Conservation (phyloP, 2,329 filamentous ascomycete genomes). For the Claviceps pusilla region DNA sequence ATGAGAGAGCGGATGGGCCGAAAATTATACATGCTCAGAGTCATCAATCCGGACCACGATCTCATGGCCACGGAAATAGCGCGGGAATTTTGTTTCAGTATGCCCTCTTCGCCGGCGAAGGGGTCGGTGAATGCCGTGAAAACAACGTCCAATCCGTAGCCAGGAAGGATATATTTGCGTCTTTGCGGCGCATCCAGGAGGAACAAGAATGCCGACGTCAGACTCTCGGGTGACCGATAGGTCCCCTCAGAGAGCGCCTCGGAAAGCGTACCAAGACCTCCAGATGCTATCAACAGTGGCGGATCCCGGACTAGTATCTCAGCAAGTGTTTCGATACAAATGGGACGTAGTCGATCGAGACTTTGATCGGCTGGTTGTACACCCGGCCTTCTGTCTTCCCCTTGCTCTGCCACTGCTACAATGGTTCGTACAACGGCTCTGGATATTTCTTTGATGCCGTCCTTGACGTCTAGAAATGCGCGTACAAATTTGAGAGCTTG, state of each 20-base stretch:
- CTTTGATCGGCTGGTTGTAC: conserved; percentile 52
- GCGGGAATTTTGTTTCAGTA: conserved; percentile 73
- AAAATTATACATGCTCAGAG: conserved; percentile 76
- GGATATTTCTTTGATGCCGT: conserved; percentile 76
- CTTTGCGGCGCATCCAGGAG: conserved; percentile 72
- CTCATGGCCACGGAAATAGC: conserved; percentile 85
- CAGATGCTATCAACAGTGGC: conserved; percentile 62
- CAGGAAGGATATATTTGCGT: conserved; percentile 69
- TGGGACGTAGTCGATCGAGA: conserved; percentile 73
- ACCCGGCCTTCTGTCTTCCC: conserved; percentile 72
- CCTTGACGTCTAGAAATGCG: conserved; percentile 89
- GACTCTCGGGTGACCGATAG: conserved; percentile 82
- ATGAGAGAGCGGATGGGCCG: conserved; percentile 68
- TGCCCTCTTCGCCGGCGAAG: conserved; percentile 38
- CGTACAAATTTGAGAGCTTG: conserved; percentile 94
- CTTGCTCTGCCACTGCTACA: conserved; percentile 77
- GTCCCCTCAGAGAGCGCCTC: conserved; percentile 80
- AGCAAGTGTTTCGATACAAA: conserved; percentile 82
- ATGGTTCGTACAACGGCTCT: conserved; percentile 77
- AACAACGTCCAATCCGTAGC: conserved; percentile 75
- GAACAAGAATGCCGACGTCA: conserved; percentile 77
- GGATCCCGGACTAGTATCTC: conserved; percentile 85
- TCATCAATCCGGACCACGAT: conserved; percentile 86
- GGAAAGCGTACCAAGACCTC: conserved; percentile 75
- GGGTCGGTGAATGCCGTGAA: conserved; percentile 92